Conservation (phyloP, 345 rosid genomes). For the Syzygium aqueum region DNA sequence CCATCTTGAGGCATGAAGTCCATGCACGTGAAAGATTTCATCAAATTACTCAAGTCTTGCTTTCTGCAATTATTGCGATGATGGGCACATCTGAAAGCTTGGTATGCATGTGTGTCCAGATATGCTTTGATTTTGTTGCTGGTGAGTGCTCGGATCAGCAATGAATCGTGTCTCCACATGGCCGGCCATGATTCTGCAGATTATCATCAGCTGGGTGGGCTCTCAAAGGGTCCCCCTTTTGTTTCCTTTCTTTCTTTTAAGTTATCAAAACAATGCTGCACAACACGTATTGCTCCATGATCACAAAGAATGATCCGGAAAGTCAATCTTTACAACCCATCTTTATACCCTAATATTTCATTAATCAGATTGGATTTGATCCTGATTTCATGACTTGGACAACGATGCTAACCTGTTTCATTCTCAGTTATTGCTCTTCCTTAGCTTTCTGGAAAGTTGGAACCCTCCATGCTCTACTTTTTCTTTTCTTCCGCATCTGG, state of each 20-base stretch:
- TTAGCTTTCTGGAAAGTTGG: not conserved
- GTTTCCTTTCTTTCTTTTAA: not conserved
- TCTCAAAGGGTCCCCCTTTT: not conserved
- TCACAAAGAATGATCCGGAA: not conserved
- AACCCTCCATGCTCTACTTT: not conserved
- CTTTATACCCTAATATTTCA: not conserved
- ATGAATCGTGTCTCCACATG: not conserved
- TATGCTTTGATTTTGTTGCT: not conserved
- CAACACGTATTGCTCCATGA: not conserved
- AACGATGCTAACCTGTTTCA: not conserved
- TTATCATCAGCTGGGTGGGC: not conserved
- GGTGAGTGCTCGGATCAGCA: not conserved
- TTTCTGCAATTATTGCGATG: not conserved
- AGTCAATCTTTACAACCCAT: not conserved
- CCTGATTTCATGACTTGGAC: not conserved
- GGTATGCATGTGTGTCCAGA: not conserved
- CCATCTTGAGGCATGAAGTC: not conserved
- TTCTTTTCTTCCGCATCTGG: not conserved
- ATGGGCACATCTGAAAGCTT: not conserved
- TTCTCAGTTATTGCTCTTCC: not conserved
- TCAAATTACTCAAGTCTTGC: not conserved
- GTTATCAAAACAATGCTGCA: not conserved
- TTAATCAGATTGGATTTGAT: not conserved
- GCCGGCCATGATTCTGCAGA: not conserved
- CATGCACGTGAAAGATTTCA: not conserved